These are phyloP conservation scores for Leersia perrieri DNA, from an alignment of 176 grass and related monocot genomes.

Conservation along the genomic window DNA sequence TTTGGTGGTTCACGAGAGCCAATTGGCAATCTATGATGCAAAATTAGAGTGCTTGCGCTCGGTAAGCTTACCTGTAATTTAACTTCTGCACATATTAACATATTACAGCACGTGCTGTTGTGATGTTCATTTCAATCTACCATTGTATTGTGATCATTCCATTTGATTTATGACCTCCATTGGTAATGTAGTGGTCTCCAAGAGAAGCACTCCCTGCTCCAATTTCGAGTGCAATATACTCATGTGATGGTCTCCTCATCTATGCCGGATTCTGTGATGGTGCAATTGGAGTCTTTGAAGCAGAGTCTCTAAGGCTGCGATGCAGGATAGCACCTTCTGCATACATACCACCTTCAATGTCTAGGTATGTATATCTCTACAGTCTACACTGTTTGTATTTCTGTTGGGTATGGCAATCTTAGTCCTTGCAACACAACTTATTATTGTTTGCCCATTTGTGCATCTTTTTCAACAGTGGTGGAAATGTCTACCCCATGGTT, in stretches of 20 bases:
- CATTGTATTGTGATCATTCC: not conserved
- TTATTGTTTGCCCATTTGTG: constrained; percentile 2
- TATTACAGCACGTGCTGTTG: not conserved
- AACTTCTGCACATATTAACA: not conserved
- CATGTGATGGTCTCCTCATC: constrained; percentile 77
- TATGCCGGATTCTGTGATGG: constrained; percentile 89
- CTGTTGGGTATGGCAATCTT: not conserved
- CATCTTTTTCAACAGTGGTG: constrained; percentile 45
- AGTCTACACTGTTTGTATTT: not conserved
- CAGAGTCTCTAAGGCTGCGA: constrained; percentile 65
- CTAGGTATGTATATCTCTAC: constrained; percentile 49
- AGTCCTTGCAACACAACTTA: not conserved
- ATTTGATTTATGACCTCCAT: constrained; percentile 21
- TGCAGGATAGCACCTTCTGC: constrained; percentile 82
- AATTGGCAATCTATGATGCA: constrained; percentile 85
- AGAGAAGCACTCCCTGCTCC: constrained; percentile 80
- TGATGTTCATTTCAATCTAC: not conserved
- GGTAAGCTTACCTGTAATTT: constrained; percentile 44
- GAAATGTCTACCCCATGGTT: constrained; percentile 63
- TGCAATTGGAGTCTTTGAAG: constrained; percentile 97
- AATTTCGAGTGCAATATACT: constrained; percentile 96
- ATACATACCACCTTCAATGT: constrained; percentile 79
- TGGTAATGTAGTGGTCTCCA: constrained; percentile 71
- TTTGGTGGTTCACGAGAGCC: constrained; percentile 90
- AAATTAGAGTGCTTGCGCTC: constrained; percentile 82